phyloP scores from a whole-genome alignment of 2,329 filamentous ascomycete species.

The Epicoccum nigrum region DNA sequence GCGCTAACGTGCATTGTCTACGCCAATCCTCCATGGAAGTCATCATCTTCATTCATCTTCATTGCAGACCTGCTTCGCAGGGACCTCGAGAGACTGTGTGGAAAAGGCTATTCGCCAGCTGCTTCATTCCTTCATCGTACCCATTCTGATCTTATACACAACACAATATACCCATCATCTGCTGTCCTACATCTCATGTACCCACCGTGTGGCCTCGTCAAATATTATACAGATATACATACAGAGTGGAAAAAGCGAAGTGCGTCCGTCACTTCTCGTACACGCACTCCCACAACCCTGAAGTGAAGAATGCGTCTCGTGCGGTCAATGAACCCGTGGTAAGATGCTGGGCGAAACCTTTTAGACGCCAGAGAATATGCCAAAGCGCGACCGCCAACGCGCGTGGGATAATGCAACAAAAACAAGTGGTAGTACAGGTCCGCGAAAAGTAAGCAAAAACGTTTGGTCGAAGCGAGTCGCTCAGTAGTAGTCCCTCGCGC shows the following conservation, averaged over 20 bases:
- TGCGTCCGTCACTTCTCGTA: conserved; percentile 13
- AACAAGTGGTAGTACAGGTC: conserved; percentile 27
- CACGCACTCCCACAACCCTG: conserved; percentile 12
- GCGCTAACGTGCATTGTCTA: too few relatives aligned
- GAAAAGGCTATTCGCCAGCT: background rate
- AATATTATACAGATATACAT: conserved; percentile 29
- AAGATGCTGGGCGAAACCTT: conserved; percentile 21
- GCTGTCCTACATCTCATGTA: background rate
- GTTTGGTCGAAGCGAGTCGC: conserved; percentile 9
- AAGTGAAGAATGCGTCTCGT: conserved; percentile 17
- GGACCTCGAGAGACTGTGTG: too few relatives aligned
- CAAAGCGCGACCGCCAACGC: conserved; percentile 19
- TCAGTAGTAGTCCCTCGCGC: conserved; percentile 86
- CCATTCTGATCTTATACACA: conserved; percentile 6
- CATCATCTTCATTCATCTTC: too few relatives aligned
- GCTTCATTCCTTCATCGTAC: background rate
- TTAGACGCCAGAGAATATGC: conserved; percentile 45
- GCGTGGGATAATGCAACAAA: conserved; percentile 20
- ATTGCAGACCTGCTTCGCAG: too few relatives aligned
- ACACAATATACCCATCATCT: background rate
- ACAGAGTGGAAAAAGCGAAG: conserved; percentile 37
- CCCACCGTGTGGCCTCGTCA: conserved; percentile 1
- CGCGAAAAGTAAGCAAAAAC: conserved; percentile 3
- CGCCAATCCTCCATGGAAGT: too few relatives aligned
- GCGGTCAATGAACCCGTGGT: conserved; percentile 3